These are phyloP conservation scores for Mycena galericulata DNA, from an alignment of 768 basidiomycete genomes.

Conservation along the genomic window DNA sequence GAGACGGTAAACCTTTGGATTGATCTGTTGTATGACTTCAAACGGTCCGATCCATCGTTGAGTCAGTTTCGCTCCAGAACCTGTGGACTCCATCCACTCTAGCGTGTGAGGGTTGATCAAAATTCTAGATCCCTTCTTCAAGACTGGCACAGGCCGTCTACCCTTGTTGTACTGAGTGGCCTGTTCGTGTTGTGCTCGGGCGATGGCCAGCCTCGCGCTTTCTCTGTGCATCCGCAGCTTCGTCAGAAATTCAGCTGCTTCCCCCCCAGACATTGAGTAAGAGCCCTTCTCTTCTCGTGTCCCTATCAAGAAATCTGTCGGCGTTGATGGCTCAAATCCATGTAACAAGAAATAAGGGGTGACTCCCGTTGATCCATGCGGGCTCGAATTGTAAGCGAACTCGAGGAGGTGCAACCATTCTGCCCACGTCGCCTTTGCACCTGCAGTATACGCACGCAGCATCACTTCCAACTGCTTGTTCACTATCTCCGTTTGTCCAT, in stretches of 20 bases:
- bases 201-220: not conserved
- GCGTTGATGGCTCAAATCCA: no score
- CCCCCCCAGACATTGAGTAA: not conserved
- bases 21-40: not conserved
- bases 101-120: constrained; percentile 1
- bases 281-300: no score
- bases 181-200: constrained; percentile 9
- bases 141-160: not conserved
- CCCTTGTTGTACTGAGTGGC: not conserved
- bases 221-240: constrained; percentile 1
- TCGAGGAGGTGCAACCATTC: not conserved
- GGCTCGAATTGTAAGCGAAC: no score
- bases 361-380: no score
- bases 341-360: no score
- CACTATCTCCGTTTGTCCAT: no score
- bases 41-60: constrained; percentile 10
- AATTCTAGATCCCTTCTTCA: not conserved
- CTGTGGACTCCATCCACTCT: constrained; percentile 1
- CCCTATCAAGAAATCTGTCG: no score
- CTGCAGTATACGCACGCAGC: no score
- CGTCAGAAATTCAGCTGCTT: not conserved
- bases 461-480: no score
- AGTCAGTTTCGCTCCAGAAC: not conserved
- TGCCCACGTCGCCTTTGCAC: not conserved
- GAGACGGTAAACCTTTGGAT: not conserved